phyloP scores from a whole-genome alignment of 2,329 filamentous ascomycete species.

The Aspergillus cejpii region DNA sequence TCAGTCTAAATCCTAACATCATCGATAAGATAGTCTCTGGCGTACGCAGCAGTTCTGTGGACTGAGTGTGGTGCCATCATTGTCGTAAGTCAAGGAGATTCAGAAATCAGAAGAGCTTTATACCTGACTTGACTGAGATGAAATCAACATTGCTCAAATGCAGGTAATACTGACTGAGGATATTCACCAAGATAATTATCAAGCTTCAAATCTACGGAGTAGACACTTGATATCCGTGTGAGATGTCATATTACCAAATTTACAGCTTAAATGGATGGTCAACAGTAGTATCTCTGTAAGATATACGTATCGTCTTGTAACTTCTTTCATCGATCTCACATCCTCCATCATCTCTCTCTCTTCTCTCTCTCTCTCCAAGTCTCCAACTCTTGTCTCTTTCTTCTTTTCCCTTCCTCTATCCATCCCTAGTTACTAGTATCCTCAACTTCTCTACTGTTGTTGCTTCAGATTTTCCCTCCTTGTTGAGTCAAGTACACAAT shows the following conservation, averaged over 20 bases:
- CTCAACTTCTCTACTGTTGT: neutral
- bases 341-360: conserved; percentile 4
- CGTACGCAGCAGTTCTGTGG: no score
- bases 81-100: neutral
- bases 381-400: conserved; percentile 1
- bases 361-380: conserved; percentile 1
- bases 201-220: neutral
- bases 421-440: neutral
- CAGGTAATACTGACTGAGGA: no score
- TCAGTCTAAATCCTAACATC: no score
- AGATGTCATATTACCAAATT: neutral
- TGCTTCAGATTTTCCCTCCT: neutral
- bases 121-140: no score
- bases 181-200: no score
- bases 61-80: neutral
- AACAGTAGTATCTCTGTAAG: neutral
- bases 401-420: neutral
- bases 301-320: neutral
- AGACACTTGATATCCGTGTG: no score
- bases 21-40: no score
- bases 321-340: conserved; percentile 7
- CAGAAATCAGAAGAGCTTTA: neutral
- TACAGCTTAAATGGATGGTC: neutral
- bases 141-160: no score
- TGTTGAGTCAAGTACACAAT: neutral